A percentile compares a stretch with the other conserved stretches of the same genome.
These are phyloP conservation scores for Pseudogymnoascus sp. DNA, from an alignment of 2,329 filamentous ascomycete genomes.

Conservation along the genomic window DNA sequence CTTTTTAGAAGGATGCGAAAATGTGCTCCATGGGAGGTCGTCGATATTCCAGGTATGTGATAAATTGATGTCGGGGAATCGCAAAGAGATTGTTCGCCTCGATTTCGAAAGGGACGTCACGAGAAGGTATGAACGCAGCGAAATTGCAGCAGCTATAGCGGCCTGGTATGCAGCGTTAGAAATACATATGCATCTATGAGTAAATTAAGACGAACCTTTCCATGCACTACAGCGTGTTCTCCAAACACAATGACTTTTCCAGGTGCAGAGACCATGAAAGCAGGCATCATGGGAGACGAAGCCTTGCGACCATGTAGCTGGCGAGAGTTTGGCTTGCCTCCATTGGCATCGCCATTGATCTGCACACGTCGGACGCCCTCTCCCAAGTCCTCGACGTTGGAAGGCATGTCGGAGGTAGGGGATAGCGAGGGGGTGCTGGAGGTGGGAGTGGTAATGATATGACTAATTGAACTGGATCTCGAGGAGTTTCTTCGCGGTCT, in stretches of 20 bases:
- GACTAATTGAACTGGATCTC: conserved; percentile 1
- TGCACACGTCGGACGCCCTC: neutral
- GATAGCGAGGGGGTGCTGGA: neutral
- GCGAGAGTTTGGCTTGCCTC: conserved; percentile 9
- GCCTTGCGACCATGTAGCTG: conserved; percentile 41
- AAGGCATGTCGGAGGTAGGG: conserved; percentile 7
- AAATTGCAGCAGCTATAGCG: conserved; percentile 90
- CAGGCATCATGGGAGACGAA: conserved; percentile 65
- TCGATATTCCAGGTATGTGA: conserved; percentile 93
- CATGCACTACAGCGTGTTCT: conserved; percentile 95
- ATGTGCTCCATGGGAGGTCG: conserved; percentile 76
- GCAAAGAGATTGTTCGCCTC: conserved; percentile 75
- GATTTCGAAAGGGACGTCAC: conserved; percentile 93
- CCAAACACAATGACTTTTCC: conserved; percentile 98
- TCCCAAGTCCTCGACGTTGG: neutral
- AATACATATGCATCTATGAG: neutral
- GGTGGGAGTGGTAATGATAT: conserved; percentile 4
- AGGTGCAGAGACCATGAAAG: conserved; percentile 96
- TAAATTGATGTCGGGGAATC: conserved; percentile 85
- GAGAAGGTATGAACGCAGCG: conserved; percentile 89
- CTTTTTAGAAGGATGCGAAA: conserved; percentile 76
- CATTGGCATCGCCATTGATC: conserved; percentile 20
- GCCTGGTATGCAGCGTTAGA: conserved; percentile 42
- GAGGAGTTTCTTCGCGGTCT: neutral
- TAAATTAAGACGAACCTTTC: conserved; percentile 56